Base-by-base conservation (phyloP, 2,329 filamentous ascomycete genomes). In the Trichophyton benhamiae region DNA sequence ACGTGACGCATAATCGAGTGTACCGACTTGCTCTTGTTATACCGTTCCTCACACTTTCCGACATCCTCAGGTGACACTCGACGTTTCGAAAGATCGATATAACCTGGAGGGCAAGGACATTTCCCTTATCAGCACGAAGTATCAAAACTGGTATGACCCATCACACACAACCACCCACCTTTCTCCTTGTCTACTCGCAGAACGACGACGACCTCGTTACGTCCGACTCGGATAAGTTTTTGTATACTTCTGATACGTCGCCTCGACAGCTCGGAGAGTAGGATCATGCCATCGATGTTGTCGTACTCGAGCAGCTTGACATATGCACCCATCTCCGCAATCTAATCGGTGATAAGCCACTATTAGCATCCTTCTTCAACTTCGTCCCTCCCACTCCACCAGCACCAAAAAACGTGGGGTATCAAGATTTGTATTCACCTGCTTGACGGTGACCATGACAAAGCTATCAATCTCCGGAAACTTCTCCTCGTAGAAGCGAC, bases 21-120 rank as follows among this genome's bases (percentile, higher is more conserved):
- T 46, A 97, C 94, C 82, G 96, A 95, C 82, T 99, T 99, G 81
- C 90, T 89, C 86, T 99, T 99, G 84, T 99, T 99, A 83, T 96
- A 99, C 69, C 94, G 86, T 80, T 99, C 94, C 75, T 99, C 94
- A 75, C 95, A 99, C 80, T 96, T 96, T 69, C 96, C 82, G 66
- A 97, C 94, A 79, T 99, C 94, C 76, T 99, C 94, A 52, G 94
- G 88, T 49, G 91, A 96, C 63, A 99, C 94, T 80, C 94, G 88
- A 73, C 94, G 91, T 82, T 99, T 99, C 65, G 91, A 96, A 74
- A 99, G 80, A 87, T 99, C 94, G 72, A 99, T 99, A 75, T 99
- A 99, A 65, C 91, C 86, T 86, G 64, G 48, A 65, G 13, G 33
- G 30, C 30, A 57, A 46, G 55, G 2, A 20, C 1, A 15, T 41